Conservation (phyloP, 805 yeast species). For the Blastobotrys americana region DNA sequence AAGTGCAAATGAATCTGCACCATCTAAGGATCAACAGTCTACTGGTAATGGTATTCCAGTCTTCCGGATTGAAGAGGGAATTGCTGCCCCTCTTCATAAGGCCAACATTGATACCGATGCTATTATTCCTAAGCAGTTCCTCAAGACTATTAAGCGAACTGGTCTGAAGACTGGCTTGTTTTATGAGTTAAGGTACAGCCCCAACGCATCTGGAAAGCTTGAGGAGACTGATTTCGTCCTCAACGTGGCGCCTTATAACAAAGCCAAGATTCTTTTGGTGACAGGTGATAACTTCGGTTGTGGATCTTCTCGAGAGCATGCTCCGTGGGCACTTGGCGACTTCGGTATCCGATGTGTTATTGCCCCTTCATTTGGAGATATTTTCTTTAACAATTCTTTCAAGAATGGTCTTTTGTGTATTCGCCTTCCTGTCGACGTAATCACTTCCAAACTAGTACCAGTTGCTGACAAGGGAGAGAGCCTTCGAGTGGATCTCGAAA, state of each 20-base stretch:
- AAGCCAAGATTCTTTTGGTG: conserved; percentile 77
- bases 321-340: conserved; percentile 98
- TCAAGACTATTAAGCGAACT: conserved; percentile 95
- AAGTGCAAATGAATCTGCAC: conserved; percentile 1
- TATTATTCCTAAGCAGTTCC: conserved; percentile 95
- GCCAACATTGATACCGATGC: conserved; percentile 98
- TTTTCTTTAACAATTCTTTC: conserved; percentile 93
- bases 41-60: conserved; percentile 57
- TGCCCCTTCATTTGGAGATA: conserved; percentile 98
- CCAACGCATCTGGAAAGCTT: conserved; percentile 29
- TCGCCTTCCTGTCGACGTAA: conserved; percentile 74
- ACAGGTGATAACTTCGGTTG: conserved; percentile 98
- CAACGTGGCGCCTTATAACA: conserved; percentile 75
- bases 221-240: conserved; percentile 80
- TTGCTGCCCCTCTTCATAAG: conserved; percentile 90
- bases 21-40: conserved; percentile 1
- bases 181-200: conserved; percentile 79
- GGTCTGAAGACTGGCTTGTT: conserved; percentile 85
- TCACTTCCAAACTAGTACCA: conserved; percentile 66
- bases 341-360: conserved; percentile 93
- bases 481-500: conserved; percentile 76
- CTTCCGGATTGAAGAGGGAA: conserved; percentile 68
- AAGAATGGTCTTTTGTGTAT: conserved; percentile 94
- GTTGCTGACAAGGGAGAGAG: conserved; percentile 65
- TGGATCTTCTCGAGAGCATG: conserved; percentile 98